Evolutionary conservation across 2,329 filamentous ascomycete genomes (phyloP).

Genomic region (Botryotinia globosa): DNA sequence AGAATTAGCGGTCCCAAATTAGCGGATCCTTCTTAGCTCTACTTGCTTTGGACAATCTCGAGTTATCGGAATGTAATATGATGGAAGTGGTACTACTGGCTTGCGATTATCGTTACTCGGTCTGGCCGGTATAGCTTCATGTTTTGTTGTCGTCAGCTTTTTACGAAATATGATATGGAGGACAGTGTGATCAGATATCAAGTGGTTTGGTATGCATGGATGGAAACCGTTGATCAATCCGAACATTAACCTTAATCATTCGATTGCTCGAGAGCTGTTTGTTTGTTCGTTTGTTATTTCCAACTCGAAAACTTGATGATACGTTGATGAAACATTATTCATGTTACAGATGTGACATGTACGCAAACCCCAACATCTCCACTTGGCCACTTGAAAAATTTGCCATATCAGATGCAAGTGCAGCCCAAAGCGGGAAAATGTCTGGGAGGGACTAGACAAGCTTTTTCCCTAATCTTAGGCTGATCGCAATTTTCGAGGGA

Average conservation of each 20-base stretch:
- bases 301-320: neutral
- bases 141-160: conserved; percentile 4
- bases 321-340: conserved; percentile 9
- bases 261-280: neutral
- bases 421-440: neutral
- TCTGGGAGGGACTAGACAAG: conserved; percentile 4
- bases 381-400: conserved; percentile 2
- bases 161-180: neutral
- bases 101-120: conserved; percentile 14
- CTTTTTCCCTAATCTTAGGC: conserved; percentile 5
- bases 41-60: conserved; percentile 21
- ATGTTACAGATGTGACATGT: conserved; percentile 11
- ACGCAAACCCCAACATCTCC: neutral
- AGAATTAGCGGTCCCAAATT: conserved; percentile 35
- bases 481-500: neutral
- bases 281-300: neutral
- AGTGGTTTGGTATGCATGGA: neutral
- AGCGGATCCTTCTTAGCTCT: conserved; percentile 4
- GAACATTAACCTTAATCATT: neutral
- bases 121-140: conserved; percentile 16
- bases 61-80: neutral
- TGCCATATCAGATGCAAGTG: neutral
- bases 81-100: neutral
- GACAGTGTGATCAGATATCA: conserved; percentile 11
- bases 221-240: neutral